Percentiles rank a stretch among this genome's conserved stretches.
Conservation (phyloP, 805 yeast genomes). For the Lachancea meyersii region DNA sequence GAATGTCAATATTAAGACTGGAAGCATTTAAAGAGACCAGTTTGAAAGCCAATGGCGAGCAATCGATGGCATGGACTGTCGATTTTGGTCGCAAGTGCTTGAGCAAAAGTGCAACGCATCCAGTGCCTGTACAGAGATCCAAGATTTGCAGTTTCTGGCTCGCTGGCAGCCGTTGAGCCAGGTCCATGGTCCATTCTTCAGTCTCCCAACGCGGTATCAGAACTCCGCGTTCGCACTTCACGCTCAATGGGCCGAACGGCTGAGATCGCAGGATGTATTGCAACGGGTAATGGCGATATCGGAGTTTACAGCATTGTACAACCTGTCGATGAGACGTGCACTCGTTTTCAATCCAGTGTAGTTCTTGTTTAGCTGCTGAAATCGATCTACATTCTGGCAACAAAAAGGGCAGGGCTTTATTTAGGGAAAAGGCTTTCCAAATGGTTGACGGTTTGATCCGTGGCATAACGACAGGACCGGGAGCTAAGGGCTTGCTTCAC, state of each 20-base stretch:
- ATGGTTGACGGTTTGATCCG: conserved; percentile 18
- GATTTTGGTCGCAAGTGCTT: conserved; percentile 22
- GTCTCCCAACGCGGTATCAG: conserved; percentile 94
- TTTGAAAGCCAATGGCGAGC: conserved; percentile 45
- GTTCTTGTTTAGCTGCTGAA: conserved; percentile 20
- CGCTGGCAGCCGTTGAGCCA: conserved; percentile 25
- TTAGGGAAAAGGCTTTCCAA: conserved; percentile 11
- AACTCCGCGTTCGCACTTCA: conserved; percentile 57
- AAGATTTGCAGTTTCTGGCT: conserved; percentile 32
- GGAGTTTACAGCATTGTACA: conserved; percentile 42
- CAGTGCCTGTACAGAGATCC: conserved; percentile 85
- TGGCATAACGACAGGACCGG: conserved; percentile 13
- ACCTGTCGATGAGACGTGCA: conserved; percentile 5
- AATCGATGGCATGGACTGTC: conserved; percentile 47
- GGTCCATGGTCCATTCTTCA: conserved; percentile 71
- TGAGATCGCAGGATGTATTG: conserved; percentile 83
- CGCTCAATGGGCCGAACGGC: conserved; percentile 71
- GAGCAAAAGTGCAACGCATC: conserved; percentile 68
- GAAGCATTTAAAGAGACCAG: conserved; percentile 44
- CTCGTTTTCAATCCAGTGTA: conserved; percentile 25
- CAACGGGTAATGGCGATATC: conserved; percentile 59
- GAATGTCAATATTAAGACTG: conserved; percentile 9
- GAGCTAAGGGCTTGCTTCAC: neutral
- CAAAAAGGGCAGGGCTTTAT: conserved; percentile 22
- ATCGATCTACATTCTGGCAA: conserved; percentile 27